These are phyloP conservation scores for Apiospora phragmitis DNA, from an alignment of 2,329 filamentous ascomycete species.

Conservation along the genomic window DNA sequence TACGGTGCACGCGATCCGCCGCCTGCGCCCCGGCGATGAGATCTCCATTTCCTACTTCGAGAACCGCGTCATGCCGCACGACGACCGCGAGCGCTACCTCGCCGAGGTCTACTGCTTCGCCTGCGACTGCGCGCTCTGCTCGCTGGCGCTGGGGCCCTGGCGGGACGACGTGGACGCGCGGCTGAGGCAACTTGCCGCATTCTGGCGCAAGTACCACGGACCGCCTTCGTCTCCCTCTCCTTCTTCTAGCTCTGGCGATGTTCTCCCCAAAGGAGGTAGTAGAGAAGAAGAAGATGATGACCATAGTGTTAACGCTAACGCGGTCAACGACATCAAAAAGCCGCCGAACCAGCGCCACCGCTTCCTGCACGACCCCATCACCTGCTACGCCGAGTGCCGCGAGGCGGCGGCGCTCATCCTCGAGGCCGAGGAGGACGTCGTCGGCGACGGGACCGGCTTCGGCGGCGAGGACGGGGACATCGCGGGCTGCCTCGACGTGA, in stretches of 20 bases:
- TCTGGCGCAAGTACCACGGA: slow-evolving; percentile 8
- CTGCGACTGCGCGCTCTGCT: slow-evolving; percentile 6
- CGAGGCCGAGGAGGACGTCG: not conserved
- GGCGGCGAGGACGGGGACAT: not conserved
- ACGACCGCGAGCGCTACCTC: slow-evolving; percentile 9
- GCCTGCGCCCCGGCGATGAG: not conserved
- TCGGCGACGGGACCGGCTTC: not conserved
- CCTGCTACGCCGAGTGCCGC: slow-evolving; percentile 8
- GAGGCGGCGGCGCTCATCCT: not conserved
- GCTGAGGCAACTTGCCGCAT: not conserved
- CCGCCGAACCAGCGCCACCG: not conserved
- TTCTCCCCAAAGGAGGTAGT: not conserved
- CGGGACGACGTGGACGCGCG: not conserved
- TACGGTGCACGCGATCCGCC: slow-evolving; percentile 8
- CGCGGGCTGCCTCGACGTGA: slow-evolving; percentile 5
- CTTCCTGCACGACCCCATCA: not conserved
- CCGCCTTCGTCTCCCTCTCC: not conserved
- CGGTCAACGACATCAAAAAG: not conserved
- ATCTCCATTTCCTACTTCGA: slow-evolving; percentile 10
- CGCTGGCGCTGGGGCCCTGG: not conserved
- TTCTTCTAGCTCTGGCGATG: not conserved
- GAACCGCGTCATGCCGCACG: slow-evolving; percentile 10
- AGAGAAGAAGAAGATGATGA: not conserved
- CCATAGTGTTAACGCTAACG: not conserved
- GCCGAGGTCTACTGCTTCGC: slow-evolving; percentile 10